Evolutionary conservation across 129 eudicot genomes (phyloP), one percentile per base, ranked within the genome.

Genomic region (Tagetes patula): DNA sequence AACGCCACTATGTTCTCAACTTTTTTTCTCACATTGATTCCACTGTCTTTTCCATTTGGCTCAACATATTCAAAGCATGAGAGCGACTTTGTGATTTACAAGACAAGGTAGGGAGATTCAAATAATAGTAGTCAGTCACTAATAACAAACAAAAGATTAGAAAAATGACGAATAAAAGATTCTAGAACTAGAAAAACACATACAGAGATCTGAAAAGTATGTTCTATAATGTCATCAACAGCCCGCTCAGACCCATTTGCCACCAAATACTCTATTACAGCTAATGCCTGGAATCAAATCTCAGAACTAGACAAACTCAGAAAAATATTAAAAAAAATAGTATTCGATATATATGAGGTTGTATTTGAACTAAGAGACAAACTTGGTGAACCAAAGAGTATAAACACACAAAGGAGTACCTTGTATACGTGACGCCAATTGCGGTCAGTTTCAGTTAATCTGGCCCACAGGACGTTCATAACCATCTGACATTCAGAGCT

Each of bases 401-500:
- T 13, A 70, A 14, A 45, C 32, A 65, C 41, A 27, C 60, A 54
- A 12, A 65, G 47, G 8, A 38, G 62, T 71, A 94, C 99, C 99
- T 95, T 95, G 81, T 95, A 95, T 65, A 88, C 97, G 80, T 75
- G 84, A 71, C 99, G 94, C 99, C 99, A 95, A 75, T 90, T 84
- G 79, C 88, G 88, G 67, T 91, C 97, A 71, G 96, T 95, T 87
- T 95, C 97, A 47, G 84, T 82, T 85, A 95, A 79, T 79, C 97
- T 88, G 49, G 96, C 82, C 99, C 99, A 87, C n/a, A 95, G 85
- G 76, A 95, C 99, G 71, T 87, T 85, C 99, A 95, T 95, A 65
- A 91, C 89, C 96, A 95, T 88, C 87, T 91, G 99, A 73, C 99
- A 95, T 53, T 95, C 99, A 54, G 99, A 81, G 88, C 97, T 95